Percentiles rank a stretch among this genome's conserved stretches.
Evolutionary conservation across 164 flowering plant species (phyloP).

Genomic region (Magnolia officinalis): DNA sequence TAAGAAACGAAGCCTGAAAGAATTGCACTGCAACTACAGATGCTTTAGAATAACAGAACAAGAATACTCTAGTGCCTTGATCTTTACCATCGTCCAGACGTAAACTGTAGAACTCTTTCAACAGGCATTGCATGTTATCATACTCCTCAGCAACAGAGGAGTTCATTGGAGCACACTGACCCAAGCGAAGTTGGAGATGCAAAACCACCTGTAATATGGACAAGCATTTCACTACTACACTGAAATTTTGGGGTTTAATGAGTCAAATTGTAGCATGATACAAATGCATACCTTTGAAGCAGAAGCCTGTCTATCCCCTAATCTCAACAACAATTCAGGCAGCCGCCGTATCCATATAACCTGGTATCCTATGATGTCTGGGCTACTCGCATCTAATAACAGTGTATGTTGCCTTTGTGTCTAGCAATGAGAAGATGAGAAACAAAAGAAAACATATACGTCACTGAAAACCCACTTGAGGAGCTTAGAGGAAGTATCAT

Average conservation of each 20-base stretch:
- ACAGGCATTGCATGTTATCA: constrained; percentile 43
- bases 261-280: background rate
- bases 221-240: background rate
- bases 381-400: constrained; percentile 37
- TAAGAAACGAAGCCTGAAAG: constrained; percentile 5
- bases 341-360: constrained; percentile 66
- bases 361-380: constrained; percentile 35
- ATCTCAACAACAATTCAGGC: constrained; percentile 46
- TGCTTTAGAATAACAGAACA: background rate
- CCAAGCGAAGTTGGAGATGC: constrained; percentile 62
- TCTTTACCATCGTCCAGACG: constrained; percentile 32
- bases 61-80: background rate
- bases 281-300: constrained; percentile 48
- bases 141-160: constrained; percentile 45
- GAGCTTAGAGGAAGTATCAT: background rate
- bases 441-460: background rate
- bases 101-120: constrained; percentile 45
- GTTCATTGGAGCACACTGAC: constrained; percentile 46
- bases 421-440: constrained; percentile 7
- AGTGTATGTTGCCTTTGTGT: constrained; percentile 27
- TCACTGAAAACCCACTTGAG: background rate
- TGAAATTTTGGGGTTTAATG: background rate
- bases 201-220: constrained; percentile 53
- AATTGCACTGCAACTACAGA: background rate
- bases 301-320: constrained; percentile 55